These are phyloP conservation scores for Eimeria brunetti DNA, from an alignment of 169 alveolate genomes.

Conservation along the genomic window DNA sequence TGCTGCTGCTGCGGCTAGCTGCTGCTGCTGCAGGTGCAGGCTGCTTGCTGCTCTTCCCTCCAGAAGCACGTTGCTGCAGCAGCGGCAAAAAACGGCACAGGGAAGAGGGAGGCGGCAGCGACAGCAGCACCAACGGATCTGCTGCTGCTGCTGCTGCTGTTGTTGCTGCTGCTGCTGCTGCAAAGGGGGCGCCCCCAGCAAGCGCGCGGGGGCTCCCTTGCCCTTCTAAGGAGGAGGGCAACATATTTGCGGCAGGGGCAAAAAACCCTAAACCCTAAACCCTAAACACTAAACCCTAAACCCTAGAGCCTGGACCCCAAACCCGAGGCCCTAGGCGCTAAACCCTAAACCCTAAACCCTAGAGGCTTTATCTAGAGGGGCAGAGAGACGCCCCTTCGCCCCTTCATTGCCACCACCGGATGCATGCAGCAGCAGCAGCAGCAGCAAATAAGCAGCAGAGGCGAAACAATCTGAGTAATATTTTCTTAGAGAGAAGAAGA, in stretches of 20 bases:
- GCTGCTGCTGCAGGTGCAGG: slow-evolving; percentile 11
- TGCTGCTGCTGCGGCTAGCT: slow-evolving; percentile 3
- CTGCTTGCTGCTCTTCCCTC: slow-evolving; percentile 46
- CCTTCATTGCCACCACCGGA: background rate
- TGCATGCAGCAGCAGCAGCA: background rate
- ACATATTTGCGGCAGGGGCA: background rate
- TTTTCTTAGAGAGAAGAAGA: no score
- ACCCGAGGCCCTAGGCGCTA: no score
- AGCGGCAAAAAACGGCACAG: slow-evolving; percentile 28
- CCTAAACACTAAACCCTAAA: no score
- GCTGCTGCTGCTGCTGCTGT: slow-evolving; percentile 12
- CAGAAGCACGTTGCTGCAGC: slow-evolving; percentile 27
- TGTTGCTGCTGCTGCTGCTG: background rate
- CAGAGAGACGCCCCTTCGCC: slow-evolving; percentile 4
- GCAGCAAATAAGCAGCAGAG: background rate
- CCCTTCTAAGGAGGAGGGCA: background rate
- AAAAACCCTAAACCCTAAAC: no score
- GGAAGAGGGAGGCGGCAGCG: slow-evolving; percentile 48
- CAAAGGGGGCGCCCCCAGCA: slow-evolving; percentile 31
- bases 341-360: no score
- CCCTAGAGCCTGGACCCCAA: no score
- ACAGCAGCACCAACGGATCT: slow-evolving; percentile 16
- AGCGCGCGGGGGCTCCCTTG: slow-evolving; percentile 19
- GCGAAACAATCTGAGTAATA: no score
- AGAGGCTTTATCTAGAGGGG: background rate